These are phyloP conservation scores for Allium sativum DNA, from an alignment of 106 monocot species.

Conservation along the genomic window DNA sequence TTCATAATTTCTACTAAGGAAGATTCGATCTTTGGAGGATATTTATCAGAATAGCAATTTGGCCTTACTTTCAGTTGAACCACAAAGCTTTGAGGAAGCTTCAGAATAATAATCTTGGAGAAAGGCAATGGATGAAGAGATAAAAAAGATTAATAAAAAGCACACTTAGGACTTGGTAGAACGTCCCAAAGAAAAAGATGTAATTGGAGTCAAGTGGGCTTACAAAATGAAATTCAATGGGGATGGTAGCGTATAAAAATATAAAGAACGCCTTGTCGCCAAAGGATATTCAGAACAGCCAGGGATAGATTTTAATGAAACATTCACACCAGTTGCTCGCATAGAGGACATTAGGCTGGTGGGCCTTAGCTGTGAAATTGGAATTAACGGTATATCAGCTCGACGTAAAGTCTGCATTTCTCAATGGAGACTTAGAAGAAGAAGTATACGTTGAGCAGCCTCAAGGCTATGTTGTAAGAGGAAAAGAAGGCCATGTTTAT, in stretches of 20 bases:
- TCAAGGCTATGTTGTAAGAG: neutral
- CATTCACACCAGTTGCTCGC: neutral
- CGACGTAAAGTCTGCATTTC: neutral
- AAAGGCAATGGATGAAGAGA: neutral
- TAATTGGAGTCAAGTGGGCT: neutral
- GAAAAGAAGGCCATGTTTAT: neutral
- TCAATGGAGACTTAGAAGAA: neutral
- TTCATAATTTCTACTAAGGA: neutral
- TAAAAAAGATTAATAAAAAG: neutral
- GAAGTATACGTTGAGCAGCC: slow-evolving; percentile 1
- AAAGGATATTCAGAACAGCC: neutral
- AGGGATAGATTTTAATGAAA: neutral
- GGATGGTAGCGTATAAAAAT: neutral
- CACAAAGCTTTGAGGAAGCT: neutral
- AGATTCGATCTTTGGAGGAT: neutral
- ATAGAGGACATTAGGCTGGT: neutral
- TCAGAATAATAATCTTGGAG: neutral
- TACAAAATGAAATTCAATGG: neutral
- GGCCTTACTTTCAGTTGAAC: neutral
- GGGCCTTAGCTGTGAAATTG: neutral
- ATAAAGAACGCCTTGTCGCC: neutral
- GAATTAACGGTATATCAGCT: neutral
- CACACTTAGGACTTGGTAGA: neutral
- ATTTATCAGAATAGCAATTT: neutral
- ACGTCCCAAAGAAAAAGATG: neutral